Percentiles rank a stretch among this genome's conserved stretches.
phyloP scores from a whole-genome alignment of 805 yeast genomes.

The Monosporozyma aerobia region DNA sequence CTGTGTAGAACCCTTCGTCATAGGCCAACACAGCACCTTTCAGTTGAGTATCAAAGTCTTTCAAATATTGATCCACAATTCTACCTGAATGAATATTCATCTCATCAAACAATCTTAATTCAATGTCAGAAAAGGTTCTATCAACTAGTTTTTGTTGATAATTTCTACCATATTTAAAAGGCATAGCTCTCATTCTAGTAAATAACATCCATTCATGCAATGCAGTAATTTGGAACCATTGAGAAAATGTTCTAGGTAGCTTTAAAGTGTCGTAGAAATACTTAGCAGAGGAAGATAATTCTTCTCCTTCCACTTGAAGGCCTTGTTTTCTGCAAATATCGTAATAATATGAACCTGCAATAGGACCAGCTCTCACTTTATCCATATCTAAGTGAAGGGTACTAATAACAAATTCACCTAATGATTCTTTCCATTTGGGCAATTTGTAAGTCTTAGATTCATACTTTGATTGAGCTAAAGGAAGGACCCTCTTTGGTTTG shows the following conservation, averaged over 20 bases:
- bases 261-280: conserved; percentile 81
- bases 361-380: conserved; percentile 82
- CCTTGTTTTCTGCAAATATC: conserved; percentile 84
- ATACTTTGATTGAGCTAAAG: conserved; percentile 32
- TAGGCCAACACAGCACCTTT: conserved; percentile 84
- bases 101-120: conserved; percentile 73
- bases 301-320: conserved; percentile 63
- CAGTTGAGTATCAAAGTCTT: conserved; percentile 83
- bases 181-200: conserved; percentile 95
- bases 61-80: conserved; percentile 75
- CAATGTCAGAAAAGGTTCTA: conserved; percentile 83
- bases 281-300: conserved; percentile 58
- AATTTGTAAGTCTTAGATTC: conserved; percentile 33
- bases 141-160: conserved; percentile 91
- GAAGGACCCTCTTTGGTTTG: conserved; percentile 18
- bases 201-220: conserved; percentile 90
- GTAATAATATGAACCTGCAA: conserved; percentile 83
- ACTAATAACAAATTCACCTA: conserved; percentile 59
- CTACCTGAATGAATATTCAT: conserved; percentile 75
- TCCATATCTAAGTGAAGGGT: conserved; percentile 80
- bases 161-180: conserved; percentile 75
- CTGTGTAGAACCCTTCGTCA: conserved; percentile 82
- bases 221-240: conserved; percentile 89
- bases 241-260: conserved; percentile 81
- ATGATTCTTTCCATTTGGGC: conserved; percentile 42